Conservation (phyloP, 345 rosid species). For the Kernera saxatilis region DNA sequence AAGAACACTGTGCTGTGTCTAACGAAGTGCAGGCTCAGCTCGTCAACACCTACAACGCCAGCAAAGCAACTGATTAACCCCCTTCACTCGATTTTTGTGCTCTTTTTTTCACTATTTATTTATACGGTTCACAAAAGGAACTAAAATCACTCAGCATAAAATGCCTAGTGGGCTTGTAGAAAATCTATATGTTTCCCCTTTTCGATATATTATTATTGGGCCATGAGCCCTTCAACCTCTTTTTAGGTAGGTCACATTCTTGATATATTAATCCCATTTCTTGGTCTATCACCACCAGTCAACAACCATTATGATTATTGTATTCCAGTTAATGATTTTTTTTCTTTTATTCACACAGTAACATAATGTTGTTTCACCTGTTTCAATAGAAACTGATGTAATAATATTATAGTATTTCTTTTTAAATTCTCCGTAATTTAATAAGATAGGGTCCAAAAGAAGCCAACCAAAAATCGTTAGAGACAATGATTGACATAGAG, state of each 20-base stretch:
- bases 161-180: neutral
- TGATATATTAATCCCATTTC: neutral
- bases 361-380: neutral
- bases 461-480: slow-evolving; percentile 19
- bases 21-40: slow-evolving; percentile 83
- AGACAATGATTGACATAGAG: slow-evolving; percentile 25
- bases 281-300: neutral
- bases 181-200: no score
- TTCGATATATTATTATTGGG: neutral
- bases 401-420: neutral
- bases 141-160: neutral
- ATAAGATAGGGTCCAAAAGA: slow-evolving; percentile 11
- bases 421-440: neutral
- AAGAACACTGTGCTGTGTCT: slow-evolving; percentile 81
- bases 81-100: neutral
- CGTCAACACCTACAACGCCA: slow-evolving; percentile 67
- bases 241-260: neutral
- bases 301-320: neutral
- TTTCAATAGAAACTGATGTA: neutral
- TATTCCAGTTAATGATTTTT: neutral
- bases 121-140: slow-evolving; percentile 15
- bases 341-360: neutral
- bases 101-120: neutral
- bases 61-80: slow-evolving; percentile 38
- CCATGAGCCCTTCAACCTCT: neutral